A percentile compares a stretch with the other conserved stretches of the same genome.
phyloP scores from a whole-genome alignment of 805 yeast species.

The Wickerhamiella brachini region DNA sequence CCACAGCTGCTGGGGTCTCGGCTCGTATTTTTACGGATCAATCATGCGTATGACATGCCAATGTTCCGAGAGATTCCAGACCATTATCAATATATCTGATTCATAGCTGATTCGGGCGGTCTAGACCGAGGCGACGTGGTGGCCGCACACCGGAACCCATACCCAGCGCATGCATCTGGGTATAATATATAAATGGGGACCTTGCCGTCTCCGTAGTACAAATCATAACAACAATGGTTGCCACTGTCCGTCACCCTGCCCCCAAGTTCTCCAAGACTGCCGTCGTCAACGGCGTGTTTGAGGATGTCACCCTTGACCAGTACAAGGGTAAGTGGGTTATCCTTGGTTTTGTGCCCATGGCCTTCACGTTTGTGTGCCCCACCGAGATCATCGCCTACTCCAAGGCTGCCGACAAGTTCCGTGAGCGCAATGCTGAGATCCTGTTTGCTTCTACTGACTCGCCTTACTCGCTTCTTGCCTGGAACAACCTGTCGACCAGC shows the following conservation, averaged over 20 bases:
- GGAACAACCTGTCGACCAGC: constrained; percentile 94
- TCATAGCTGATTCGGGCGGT: neutral
- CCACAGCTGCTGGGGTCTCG: too few relatives aligned
- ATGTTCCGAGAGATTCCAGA: neutral
- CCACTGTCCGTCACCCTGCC: constrained; percentile 88
- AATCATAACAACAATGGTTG: constrained; percentile 48
- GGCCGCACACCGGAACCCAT: neutral
- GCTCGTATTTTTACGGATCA: neutral
- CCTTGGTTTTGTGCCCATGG: constrained; percentile 94
- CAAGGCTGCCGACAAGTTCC: constrained; percentile 82
- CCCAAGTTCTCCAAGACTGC: constrained; percentile 95
- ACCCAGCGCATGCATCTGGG: neutral
- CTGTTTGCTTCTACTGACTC: constrained; percentile 97
- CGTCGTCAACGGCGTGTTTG: constrained; percentile 91
- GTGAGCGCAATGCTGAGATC: constrained; percentile 74
- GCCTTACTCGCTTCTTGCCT: constrained; percentile 91
- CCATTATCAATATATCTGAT: neutral
- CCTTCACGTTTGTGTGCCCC: constrained; percentile 99
- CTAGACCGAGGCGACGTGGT: neutral
- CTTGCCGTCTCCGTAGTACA: neutral
- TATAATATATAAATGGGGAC: neutral
- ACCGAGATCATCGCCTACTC: constrained; percentile 98
- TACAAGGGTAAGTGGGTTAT: constrained; percentile 98
- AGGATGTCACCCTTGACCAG: constrained; percentile 86
- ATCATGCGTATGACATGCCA: neutral